A percentile compares a stretch with the other conserved stretches of the same genome.
Evolutionary conservation across 345 rosid genomes (phyloP).

Genomic region (Garcia nutans): DNA sequence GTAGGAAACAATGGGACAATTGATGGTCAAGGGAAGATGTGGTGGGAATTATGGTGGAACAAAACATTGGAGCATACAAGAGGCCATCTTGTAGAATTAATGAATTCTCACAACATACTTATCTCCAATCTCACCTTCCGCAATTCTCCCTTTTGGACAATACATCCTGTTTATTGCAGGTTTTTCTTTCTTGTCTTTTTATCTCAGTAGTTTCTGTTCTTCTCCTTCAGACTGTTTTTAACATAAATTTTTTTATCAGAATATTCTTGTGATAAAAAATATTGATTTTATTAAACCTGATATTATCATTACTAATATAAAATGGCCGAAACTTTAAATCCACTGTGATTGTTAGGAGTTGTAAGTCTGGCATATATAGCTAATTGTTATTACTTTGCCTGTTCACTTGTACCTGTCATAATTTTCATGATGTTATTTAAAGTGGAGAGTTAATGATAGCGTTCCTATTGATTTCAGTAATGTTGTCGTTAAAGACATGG

Average conservation of each 20-base stretch:
- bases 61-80: slow-evolving; percentile 81
- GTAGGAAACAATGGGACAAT: slow-evolving; percentile 90
- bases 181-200: slow-evolving; percentile 26
- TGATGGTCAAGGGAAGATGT: slow-evolving; percentile 96
- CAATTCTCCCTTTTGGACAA: slow-evolving; percentile 95
- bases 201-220: neutral
- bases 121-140: slow-evolving; percentile 80
- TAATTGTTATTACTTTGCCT: neutral
- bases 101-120: slow-evolving; percentile 72
- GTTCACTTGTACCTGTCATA: neutral
- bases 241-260: neutral
- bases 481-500: slow-evolving; percentile 80
- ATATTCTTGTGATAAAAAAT: neutral
- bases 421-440: neutral
- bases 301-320: neutral
- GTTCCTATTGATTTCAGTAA: slow-evolving; percentile 46
- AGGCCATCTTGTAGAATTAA: slow-evolving; percentile 88
- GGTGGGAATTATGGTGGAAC: slow-evolving; percentile 99
- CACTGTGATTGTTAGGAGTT: neutral
- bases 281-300: neutral
- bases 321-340: neutral
- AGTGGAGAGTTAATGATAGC: slow-evolving; percentile 11
- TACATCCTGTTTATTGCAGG: slow-evolving; percentile 98
- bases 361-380: slow-evolving; percentile 3
- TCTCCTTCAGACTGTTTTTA: neutral